Conservation (phyloP, 179 eudicot species). For the Silene vulgaris region DNA sequence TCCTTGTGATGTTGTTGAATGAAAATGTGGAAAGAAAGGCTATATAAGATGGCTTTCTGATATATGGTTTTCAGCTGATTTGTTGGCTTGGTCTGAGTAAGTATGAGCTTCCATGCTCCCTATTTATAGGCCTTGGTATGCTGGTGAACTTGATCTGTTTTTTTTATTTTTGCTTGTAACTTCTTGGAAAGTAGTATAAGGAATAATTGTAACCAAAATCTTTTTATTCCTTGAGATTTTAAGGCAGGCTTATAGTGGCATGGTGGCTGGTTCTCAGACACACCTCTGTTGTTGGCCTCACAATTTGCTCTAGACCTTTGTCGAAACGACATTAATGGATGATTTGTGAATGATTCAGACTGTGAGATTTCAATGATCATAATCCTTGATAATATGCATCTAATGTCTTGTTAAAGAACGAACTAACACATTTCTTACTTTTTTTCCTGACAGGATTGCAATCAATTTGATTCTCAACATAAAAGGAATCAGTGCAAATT, state of each 20-base stretch:
- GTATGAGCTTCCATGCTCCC: conserved; percentile 20
- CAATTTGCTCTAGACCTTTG: not conserved
- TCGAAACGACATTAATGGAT: not conserved
- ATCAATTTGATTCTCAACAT: not conserved
- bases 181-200: conserved; percentile 12
- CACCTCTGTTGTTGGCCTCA: not conserved
- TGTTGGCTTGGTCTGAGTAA: conserved; percentile 18
- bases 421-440: not conserved
- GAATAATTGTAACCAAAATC: conserved; percentile 24
- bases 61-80: not conserved
- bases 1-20: not conserved
- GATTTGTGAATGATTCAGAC: not conserved
- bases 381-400: not conserved
- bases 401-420: not conserved
- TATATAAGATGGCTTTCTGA: not conserved
- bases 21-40: not conserved
- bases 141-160: conserved; percentile 12
- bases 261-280: conserved; percentile 9
- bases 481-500: not conserved
- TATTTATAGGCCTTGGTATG: conserved; percentile 23
- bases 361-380: not conserved
- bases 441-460: not conserved
- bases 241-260: conserved; percentile 20
- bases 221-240: conserved; percentile 19
- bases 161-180: not conserved